Conservation (phyloP, 352 stramenopile species). For the Pythium dissotocum region DNA sequence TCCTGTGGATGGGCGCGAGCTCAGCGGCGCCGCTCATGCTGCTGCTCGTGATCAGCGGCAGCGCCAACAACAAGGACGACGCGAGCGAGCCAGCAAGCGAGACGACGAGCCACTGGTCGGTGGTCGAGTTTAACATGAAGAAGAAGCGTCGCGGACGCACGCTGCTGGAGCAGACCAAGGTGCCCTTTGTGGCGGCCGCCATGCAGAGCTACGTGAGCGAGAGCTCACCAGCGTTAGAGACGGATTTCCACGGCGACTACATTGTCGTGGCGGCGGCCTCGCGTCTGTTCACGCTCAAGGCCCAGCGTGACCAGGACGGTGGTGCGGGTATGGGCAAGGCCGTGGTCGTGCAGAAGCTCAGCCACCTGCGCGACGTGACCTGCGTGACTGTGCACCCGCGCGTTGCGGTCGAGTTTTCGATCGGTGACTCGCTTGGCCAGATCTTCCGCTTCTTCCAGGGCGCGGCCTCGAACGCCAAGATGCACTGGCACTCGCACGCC, state of each 20-base stretch:
- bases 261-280: constrained; percentile 44
- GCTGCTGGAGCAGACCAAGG: constrained; percentile 49
- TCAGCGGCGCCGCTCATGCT: constrained; percentile 56
- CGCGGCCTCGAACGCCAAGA: constrained; percentile 42
- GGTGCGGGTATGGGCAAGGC: constrained; percentile 31
- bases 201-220: constrained; percentile 56
- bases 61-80: constrained; percentile 7
- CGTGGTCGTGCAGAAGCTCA: constrained; percentile 43
- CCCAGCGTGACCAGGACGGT: constrained; percentile 36
- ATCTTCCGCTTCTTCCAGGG: constrained; percentile 55
- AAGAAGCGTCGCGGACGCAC: constrained; percentile 52
- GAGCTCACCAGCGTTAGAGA: constrained; percentile 3
- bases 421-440: constrained; percentile 68
- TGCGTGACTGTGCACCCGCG: constrained; percentile 60
- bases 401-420: constrained; percentile 47
- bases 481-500: constrained; percentile 88
- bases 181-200: constrained; percentile 44
- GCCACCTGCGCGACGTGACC: constrained; percentile 51
- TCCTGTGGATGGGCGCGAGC: constrained; percentile 77
- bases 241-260: constrained; percentile 42
- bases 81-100: constrained; percentile 13
- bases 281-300: constrained; percentile 45
- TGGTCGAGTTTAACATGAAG: constrained; percentile 77
- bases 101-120: constrained; percentile 38
- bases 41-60: constrained; percentile 49